A percentile compares a stretch with the other conserved stretches of the same genome.
Conservation (phyloP, 1,284 basidiomycete species). For the Pseudozyma hubeiensis region DNA sequence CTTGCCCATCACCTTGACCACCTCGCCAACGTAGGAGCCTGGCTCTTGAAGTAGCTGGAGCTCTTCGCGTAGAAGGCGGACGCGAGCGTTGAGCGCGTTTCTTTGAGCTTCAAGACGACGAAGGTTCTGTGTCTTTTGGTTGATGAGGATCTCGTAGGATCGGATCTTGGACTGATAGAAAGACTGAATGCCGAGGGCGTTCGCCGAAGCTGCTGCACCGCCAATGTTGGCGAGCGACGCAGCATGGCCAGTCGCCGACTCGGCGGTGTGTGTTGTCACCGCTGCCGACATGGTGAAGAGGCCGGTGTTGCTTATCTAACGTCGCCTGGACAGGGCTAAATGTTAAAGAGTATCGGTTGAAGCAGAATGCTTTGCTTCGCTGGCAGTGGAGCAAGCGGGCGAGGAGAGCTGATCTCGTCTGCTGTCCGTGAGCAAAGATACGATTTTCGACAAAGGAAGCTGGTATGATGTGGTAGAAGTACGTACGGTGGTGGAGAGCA, state of each 20-base stretch:
- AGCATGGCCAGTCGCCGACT: conserved; percentile 16
- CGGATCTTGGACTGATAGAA: conserved; percentile 98
- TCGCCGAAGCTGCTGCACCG: conserved; percentile 40
- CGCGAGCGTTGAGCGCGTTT: conserved; percentile 94
- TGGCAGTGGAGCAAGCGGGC: too few relatives aligned
- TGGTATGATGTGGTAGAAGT: background rate
- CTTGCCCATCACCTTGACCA: conserved; percentile 99
- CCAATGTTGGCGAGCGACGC: conserved; percentile 41
- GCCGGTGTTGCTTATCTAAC: background rate
- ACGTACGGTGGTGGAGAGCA: too few relatives aligned
- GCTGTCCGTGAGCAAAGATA: too few relatives aligned
- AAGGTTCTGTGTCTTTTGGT: conserved; percentile 95
- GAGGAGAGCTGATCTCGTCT: too few relatives aligned
- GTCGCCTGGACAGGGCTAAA: too few relatives aligned
- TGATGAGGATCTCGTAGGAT: conserved; percentile 88
- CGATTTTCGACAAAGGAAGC: background rate
- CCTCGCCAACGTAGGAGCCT: conserved; percentile 96
- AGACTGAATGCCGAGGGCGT: conserved; percentile 72
- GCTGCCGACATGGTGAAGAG: conserved; percentile 35
- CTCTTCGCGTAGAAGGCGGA: conserved; percentile 86
- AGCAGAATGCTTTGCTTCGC: too few relatives aligned
- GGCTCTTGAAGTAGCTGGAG: conserved; percentile 95
- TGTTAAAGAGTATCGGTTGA: background rate
- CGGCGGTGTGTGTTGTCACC: conserved; percentile 36
- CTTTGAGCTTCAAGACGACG: conserved; percentile 94